Evolutionary conservation across 1,284 basidiomycete species (phyloP), one percentile per base, ranked within the genome.

Genomic region (Puccinia polysora): DNA sequence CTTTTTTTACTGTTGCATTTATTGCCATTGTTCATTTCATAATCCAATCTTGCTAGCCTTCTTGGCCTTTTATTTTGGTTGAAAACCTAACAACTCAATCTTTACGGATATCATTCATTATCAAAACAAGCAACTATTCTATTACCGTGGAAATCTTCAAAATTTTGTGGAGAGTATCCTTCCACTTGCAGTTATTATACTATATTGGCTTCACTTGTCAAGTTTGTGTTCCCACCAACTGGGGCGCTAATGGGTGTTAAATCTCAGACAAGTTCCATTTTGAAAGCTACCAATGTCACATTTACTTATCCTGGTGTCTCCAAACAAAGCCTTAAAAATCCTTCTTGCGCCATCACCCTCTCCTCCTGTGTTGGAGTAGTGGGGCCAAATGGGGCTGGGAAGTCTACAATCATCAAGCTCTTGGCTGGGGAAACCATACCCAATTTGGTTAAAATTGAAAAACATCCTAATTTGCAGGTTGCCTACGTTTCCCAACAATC

Each of bases 21-120:
- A n/a, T n/a, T n/a, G n/a, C n/a, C n/a, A n/a, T n/a, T n/a, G n/a
- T n/a, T n/a, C n/a, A n/a, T n/a, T n/a, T n/a, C n/a, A n/a, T n/a
- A n/a, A n/a, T n/a, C n/a, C n/a, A n/a, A n/a, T n/a, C n/a, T n/a
- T n/a, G n/a, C n/a, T n/a, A n/a, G n/a, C n/a, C n/a, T n/a, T n/a
- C n/a, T n/a, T n/a, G n/a, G n/a, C n/a, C n/a, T n/a, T n/a, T n/a
- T n/a, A n/a, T n/a, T n/a, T n/a, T n/a, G n/a, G n/a, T n/a, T n/a
- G n/a, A n/a, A n/a, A n/a, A n/a, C n/a, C n/a, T n/a, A n/a, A n/a
- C n/a, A n/a, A n/a, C n/a, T 89, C 91, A 81, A 87, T 97, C 74
- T 97, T 93, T 76, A 94, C 95, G 75, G 95, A 98, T 81, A 94
- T 98, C 78, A 91, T 97, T 76, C 95, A 97, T 83, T 98, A 97